Conservation (phyloP, 345 rosid genomes). For the Psidium guajava region DNA sequence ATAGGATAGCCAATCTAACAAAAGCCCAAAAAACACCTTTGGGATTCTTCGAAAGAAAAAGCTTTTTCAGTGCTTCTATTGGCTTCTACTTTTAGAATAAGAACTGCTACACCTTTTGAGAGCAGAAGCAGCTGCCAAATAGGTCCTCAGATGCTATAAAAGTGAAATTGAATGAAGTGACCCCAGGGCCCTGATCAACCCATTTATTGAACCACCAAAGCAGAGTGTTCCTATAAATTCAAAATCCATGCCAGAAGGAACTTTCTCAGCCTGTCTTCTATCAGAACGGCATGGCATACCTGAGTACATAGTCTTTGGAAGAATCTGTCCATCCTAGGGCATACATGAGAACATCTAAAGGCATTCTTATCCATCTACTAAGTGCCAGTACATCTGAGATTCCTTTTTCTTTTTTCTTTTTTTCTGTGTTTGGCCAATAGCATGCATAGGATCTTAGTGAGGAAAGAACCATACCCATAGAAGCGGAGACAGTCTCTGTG, state of each 20-base stretch:
- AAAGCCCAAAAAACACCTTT: background rate
- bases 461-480: slow-evolving; percentile 57
- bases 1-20: background rate
- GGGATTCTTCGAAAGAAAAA: background rate
- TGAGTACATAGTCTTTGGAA: background rate
- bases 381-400: background rate
- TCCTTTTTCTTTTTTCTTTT: background rate
- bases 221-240: background rate
- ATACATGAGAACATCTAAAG: background rate
- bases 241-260: background rate
- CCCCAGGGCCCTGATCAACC: background rate
- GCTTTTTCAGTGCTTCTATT: background rate
- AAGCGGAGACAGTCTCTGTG: slow-evolving; percentile 98
- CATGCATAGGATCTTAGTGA: background rate
- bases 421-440: background rate
- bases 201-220: background rate
- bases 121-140: background rate
- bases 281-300: background rate
- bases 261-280: background rate
- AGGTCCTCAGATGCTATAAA: background rate
- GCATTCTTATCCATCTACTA: background rate
- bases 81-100: background rate
- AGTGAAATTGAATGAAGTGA: background rate
- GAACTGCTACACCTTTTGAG: background rate
- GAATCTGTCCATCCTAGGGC: background rate